Evolutionary conservation across 164 flowering plant genomes (phyloP), one percentile per base, ranked within the genome.

Genomic region (Berberis thunbergii): DNA sequence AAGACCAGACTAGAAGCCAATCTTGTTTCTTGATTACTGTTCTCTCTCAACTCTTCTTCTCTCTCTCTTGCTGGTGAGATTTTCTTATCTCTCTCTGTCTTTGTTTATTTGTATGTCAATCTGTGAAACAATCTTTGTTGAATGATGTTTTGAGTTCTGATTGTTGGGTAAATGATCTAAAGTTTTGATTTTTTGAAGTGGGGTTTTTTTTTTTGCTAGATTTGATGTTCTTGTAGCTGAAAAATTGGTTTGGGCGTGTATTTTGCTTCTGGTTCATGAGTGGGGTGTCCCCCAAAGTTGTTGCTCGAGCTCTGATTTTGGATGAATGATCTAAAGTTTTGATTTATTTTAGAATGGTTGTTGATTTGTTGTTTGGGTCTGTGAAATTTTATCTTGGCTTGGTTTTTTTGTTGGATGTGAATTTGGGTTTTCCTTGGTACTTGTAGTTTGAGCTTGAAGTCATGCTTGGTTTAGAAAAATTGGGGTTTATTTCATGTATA

Each of bases 181-280:
- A 54, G 70, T 45, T 61, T 67, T 40, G 45, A 61, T 67, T 67
- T 67, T 60, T 61, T 41, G 12, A n/a, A 40, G 7, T 46, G 61
- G 67, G 61, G 40, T 45, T 11, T 39, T 57, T 40, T 41, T 41
- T 57, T 11, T 2, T 52, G 54, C 4, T 26, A 26, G 26, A 26
- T 26, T 26, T 26, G 26, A 26, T 26, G 26, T 26, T 26, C 26
- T 26, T 26, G 26, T 26, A 26, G 26, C 26, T 26, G 26, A 26
- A 26, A 26, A 26, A 26, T 26, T 26, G 26, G 26, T 26, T 26
- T 26, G 26, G 26, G 26, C 26, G 26, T 26, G 26, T 26, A 26
- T 26, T 26, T 26, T 26, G 26, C 26, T 26, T 26, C 26, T 26
- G 26, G 26, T 26, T 26, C 26, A 26, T 26, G 26, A 26, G 26